Evolutionary conservation across 305 asterid genomes (phyloP).

Genomic region (Fraxinus sp.): DNA sequence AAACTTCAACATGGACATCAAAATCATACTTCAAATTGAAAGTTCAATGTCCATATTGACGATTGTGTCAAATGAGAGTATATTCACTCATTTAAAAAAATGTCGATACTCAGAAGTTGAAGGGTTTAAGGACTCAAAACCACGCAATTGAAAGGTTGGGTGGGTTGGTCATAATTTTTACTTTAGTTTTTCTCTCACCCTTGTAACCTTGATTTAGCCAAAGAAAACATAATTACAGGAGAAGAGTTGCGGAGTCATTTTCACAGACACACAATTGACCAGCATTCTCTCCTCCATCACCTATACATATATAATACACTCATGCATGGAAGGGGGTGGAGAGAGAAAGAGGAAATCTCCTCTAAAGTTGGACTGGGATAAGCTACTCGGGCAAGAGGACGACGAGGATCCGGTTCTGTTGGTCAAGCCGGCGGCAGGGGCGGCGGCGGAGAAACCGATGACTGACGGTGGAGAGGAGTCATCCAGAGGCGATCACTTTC

Average conservation of each 20-base stretch:
- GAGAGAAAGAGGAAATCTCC: constrained; percentile 31
- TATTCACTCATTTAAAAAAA: background rate
- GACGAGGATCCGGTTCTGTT: constrained; percentile 37
- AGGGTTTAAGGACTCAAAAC: background rate
- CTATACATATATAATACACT: background rate
- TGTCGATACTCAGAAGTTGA: background rate
- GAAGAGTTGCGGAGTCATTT: background rate
- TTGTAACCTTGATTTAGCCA: background rate
- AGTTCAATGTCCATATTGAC: background rate
- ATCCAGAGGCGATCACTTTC: background rate
- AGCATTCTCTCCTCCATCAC: background rate
- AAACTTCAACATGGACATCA: background rate
- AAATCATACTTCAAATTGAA: background rate
- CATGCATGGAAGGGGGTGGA: constrained; percentile 53
- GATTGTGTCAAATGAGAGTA: background rate
- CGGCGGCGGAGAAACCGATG: constrained; percentile 20
- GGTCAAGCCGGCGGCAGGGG: constrained; percentile 10
- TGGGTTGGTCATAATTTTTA: background rate
- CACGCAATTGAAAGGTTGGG: background rate
- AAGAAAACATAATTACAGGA: background rate
- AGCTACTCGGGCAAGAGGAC: constrained; percentile 25
- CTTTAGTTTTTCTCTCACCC: background rate
- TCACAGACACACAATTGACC: background rate
- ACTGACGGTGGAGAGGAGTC: background rate
- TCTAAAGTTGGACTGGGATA: constrained; percentile 34